Evolutionary conservation across 2,329 filamentous ascomycete species (phyloP).

Genomic region (Lasiodiplodia sp.): DNA sequence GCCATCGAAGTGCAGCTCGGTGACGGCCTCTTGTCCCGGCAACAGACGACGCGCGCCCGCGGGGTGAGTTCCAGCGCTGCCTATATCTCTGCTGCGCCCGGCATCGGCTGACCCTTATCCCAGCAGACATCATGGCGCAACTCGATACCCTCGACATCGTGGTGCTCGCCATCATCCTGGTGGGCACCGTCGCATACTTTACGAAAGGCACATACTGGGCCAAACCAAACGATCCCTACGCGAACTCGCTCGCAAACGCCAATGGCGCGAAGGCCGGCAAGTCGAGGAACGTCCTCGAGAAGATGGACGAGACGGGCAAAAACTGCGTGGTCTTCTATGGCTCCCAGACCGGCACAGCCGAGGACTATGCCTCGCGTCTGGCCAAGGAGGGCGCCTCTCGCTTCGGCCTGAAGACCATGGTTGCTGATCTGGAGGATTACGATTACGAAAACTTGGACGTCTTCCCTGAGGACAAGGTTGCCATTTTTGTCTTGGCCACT

Average conservation of each 20-base stretch:
- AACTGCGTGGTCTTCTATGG: slow-evolving; percentile 99
- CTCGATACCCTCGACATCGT: slow-evolving; percentile 94
- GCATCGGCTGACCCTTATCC: slow-evolving; percentile 30
- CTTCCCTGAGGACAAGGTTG: slow-evolving; percentile 87
- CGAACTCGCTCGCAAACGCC: slow-evolving; percentile 73
- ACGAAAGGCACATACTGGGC: slow-evolving; percentile 97
- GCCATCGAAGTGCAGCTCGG: neutral
- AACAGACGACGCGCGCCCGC: slow-evolving; percentile 3
- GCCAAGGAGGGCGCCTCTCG: slow-evolving; percentile 97
- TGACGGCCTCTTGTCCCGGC: slow-evolving; percentile 9
- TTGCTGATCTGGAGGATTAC: slow-evolving; percentile 96
- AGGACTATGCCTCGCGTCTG: slow-evolving; percentile 95
- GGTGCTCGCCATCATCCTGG: slow-evolving; percentile 83
- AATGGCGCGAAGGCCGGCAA: slow-evolving; percentile 76
- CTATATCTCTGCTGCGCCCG: slow-evolving; percentile 17
- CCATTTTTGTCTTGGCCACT: slow-evolving; percentile 94
- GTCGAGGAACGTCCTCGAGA: slow-evolving; percentile 91
- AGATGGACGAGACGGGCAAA: slow-evolving; percentile 93
- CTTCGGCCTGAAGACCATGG: slow-evolving; percentile 97
- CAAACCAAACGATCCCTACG: slow-evolving; percentile 86
- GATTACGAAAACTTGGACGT: slow-evolving; percentile 93
- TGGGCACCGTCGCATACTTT: slow-evolving; percentile 93
- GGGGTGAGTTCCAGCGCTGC: slow-evolving; percentile 18
- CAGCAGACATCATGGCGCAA: slow-evolving; percentile 82
- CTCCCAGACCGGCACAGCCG: slow-evolving; percentile 96